Conservation (phyloP, 2,329 filamentous ascomycete species). For the Podosphaera leucotricha region DNA sequence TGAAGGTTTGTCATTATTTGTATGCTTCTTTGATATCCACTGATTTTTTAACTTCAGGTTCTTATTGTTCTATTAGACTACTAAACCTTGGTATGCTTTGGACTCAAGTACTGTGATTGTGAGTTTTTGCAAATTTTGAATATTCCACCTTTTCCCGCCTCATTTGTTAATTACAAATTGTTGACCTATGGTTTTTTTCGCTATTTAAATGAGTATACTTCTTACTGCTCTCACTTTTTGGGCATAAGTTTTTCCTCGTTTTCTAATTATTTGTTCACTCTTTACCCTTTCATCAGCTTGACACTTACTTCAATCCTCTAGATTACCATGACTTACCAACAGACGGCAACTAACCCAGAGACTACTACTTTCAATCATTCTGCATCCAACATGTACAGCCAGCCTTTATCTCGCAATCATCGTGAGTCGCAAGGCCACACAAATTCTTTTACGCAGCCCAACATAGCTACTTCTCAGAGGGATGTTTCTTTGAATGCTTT, state of each 20-base stretch:
- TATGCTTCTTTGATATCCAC: neutral
- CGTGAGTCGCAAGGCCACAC: slow-evolving; percentile 13
- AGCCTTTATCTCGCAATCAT: slow-evolving; percentile 10
- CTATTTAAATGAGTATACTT: neutral
- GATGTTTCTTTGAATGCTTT: slow-evolving; percentile 12
- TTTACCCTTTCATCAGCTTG: neutral
- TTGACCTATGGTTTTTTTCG: slow-evolving; percentile 1
- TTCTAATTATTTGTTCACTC: neutral
- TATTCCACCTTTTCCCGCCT: neutral
- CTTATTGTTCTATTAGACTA: slow-evolving; percentile 6
- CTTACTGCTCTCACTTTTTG: neutral
- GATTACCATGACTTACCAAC: slow-evolving; percentile 17
- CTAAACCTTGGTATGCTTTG: slow-evolving; percentile 4
- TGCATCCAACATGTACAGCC: slow-evolving; percentile 13
- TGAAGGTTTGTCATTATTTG: slow-evolving; percentile 6
- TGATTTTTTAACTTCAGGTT: slow-evolving; percentile 6
- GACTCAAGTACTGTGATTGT: slow-evolving; percentile 10
- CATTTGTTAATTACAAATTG: neutral
- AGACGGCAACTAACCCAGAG: slow-evolving; percentile 12
- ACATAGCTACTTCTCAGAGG: slow-evolving; percentile 4
- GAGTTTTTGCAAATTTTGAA: slow-evolving; percentile 3
- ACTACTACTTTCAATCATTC: slow-evolving; percentile 10
- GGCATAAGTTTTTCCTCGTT: neutral
- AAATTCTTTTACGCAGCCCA: slow-evolving; percentile 7
- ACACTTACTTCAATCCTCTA: slow-evolving; percentile 6